Evolutionary conservation across 805 yeast species (phyloP), one percentile per base, ranked within the genome.

Genomic region (Metschnikowia colocasiae): DNA sequence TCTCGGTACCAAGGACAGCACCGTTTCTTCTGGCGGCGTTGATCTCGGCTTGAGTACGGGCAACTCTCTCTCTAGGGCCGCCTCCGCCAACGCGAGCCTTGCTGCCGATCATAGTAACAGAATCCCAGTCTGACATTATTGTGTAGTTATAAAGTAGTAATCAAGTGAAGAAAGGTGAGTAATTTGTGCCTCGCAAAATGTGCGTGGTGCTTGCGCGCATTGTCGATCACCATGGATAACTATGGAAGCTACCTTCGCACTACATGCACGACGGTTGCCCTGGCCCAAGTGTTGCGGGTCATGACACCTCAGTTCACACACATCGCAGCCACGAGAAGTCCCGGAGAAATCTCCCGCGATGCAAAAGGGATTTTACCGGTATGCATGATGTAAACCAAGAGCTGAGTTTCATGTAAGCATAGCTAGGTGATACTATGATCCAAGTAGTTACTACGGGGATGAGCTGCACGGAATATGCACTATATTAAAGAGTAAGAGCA

Each of bases 1-100:
- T 92, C 67, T 92, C 99, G 37, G 91, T 91, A 37, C 95, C 81
- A 32, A 94, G 78, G 46, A 94, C 92, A 46, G 81, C 78, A 54
- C 99, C 99, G 19, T 84, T 67, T 77, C 99, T 85, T 75, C 96
- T 84, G 45, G 99, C 99, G 25, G 89, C 95, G 66, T 94, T 94
- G 63, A 94, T 75, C 60, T 85, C 87, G 39, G 85, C 80, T 45
- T 78, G 74, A 10, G 92, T 75, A 64, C 83, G 84, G 40, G 96
- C 95, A 34, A 91, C 96, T 31, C 75, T 77, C 55, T 86, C 83
- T 64, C 89, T 81, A 58, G 97, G 96, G 31, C 95, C 96, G 49
- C 87, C 81, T 37, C 88, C 87, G 49, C 96, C 96, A 47, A 83
- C 79, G 69, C 92, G 82, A 58, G 94, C 96, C 59, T 84, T 86